phyloP scores from a whole-genome alignment of 225 moss, liverwort and hornwort species.

The Polytrichum formosum region DNA sequence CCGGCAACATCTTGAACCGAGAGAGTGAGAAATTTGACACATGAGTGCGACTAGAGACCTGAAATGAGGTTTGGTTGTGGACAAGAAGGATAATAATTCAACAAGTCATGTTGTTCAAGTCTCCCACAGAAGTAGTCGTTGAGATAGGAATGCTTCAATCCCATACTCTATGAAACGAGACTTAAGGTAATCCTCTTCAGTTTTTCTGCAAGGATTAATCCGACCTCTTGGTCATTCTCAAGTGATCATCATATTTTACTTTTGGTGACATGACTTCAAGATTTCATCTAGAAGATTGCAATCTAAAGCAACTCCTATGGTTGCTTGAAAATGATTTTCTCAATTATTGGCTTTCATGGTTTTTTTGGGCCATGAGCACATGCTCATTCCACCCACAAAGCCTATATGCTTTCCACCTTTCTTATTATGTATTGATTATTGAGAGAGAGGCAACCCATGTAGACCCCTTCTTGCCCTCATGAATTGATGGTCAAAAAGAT shows the following conservation, averaged over 20 bases:
- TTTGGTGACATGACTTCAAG: too few species aligned
- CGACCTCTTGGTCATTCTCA: background rate
- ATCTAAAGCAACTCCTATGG: background rate
- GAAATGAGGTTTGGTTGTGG: background rate
- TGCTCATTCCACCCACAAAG: too few species aligned
- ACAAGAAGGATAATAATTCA: conserved; percentile 26
- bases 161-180: conserved; percentile 41
- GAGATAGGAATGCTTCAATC: conserved; percentile 19
- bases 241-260: too few species aligned
- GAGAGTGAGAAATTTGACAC: conserved; percentile 12
- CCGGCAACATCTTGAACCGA: conserved; percentile 28
- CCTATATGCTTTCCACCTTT: too few species aligned
- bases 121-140: conserved; percentile 17
- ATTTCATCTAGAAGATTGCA: background rate
- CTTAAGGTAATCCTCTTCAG: conserved; percentile 34
- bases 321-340: too few species aligned
- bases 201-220: conserved; percentile 21
- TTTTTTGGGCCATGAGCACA: too few species aligned
- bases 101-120: conserved; percentile 21
- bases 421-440: too few species aligned
- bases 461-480: too few species aligned
- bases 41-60: conserved; percentile 31
- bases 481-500: too few species aligned
- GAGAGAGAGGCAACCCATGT: too few species aligned
- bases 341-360: too few species aligned